These are phyloP conservation scores for Cryptosporidium felis DNA, from an alignment of 169 alveolate genomes.

Conservation along the genomic window DNA sequence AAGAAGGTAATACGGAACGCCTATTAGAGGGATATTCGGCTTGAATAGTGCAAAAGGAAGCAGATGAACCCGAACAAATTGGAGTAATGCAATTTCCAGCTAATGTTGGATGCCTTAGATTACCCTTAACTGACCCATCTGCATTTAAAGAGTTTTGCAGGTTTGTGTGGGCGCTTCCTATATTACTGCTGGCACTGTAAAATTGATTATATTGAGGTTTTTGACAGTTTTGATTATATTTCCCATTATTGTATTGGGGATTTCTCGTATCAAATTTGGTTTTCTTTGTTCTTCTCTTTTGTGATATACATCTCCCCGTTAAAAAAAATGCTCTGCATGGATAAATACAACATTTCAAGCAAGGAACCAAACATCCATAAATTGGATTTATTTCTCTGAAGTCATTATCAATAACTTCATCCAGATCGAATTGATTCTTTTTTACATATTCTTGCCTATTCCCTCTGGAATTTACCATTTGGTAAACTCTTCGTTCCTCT, in stretches of 20 bases:
- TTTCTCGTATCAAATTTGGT: neutral
- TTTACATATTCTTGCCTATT: neutral
- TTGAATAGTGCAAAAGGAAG: constrained; percentile 60
- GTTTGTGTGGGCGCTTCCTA: neutral
- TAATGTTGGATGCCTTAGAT: constrained; percentile 41
- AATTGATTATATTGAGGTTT: constrained; percentile 58
- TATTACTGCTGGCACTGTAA: constrained; percentile 53
- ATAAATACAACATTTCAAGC: constrained; percentile 57
- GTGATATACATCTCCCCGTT: constrained; percentile 33
- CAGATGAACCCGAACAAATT: constrained; percentile 56
- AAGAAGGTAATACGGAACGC: constrained; percentile 66
- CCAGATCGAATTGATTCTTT: constrained; percentile 2
- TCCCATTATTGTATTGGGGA: neutral
- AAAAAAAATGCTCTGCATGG: constrained; percentile 66
- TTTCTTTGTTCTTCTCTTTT: constrained; percentile 53
- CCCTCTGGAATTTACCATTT: neutral
- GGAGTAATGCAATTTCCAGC: constrained; percentile 62
- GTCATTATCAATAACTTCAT: neutral
- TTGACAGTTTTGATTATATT: neutral
- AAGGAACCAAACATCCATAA: constrained; percentile 62
- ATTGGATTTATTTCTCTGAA: constrained; percentile 52
- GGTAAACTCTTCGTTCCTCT: constrained; percentile 47
- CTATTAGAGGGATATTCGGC: constrained; percentile 61
- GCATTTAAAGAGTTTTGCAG: neutral
- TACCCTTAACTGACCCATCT: constrained; percentile 5